Conservation (phyloP, 2,329 filamentous ascomycete species). For the Aspergillus phoenicis region DNA sequence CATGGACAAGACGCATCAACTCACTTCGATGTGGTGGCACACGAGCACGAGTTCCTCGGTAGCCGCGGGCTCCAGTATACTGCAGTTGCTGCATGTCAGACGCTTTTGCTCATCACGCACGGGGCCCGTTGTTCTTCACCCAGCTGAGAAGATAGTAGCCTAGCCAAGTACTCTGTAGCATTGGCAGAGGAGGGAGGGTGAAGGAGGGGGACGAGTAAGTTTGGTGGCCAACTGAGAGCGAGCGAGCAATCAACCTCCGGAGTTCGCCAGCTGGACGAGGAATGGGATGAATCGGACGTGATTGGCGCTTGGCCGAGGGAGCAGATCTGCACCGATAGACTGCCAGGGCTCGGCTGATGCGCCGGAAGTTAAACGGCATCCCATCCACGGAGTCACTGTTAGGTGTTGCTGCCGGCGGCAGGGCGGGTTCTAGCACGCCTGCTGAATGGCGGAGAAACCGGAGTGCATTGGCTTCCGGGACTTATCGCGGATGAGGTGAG, state of each 20-base stretch:
- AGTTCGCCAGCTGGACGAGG: neutral
- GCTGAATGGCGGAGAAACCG: constrained; percentile 10
- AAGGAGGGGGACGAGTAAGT: no score
- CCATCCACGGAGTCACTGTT: neutral
- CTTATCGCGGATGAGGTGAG: constrained; percentile 2
- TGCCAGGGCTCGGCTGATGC: constrained; percentile 8
- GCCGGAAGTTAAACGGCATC: constrained; percentile 9
- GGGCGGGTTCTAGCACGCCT: neutral
- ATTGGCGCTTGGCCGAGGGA: neutral
- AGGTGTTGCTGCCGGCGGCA: neutral
- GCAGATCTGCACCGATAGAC: constrained; percentile 9
- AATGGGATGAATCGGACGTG: neutral
- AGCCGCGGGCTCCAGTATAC: neutral
- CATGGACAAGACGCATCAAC: neutral
- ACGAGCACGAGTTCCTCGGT: neutral
- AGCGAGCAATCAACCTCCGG: neutral
- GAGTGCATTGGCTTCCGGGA: neutral
- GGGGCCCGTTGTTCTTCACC: constrained; percentile 4
- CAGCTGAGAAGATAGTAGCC: no score
- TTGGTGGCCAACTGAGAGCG: neutral
- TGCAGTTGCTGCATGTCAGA: neutral
- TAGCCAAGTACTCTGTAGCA: neutral
- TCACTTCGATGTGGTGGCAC: neutral
- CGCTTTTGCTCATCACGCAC: constrained; percentile 4
- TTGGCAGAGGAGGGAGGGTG: neutral